These are phyloP conservation scores for Heritiera fomes DNA, from an alignment of 345 rosid species.

Conservation along the genomic window DNA sequence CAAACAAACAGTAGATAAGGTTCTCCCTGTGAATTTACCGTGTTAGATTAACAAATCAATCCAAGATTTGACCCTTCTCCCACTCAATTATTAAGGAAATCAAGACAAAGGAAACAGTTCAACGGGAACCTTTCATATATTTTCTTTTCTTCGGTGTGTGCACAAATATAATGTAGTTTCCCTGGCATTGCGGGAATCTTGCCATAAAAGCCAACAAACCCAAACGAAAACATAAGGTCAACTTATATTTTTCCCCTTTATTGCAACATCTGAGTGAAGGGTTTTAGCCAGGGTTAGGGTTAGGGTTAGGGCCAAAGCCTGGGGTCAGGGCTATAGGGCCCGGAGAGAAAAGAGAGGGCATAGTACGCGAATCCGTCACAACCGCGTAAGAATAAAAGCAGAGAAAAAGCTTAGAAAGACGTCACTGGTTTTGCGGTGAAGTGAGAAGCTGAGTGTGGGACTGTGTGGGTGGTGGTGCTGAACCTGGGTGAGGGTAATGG, in stretches of 20 bases:
- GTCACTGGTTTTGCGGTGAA: constrained; percentile 13
- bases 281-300: not conserved
- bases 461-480: not conserved
- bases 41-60: not conserved
- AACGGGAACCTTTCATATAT: not conserved
- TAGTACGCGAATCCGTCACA: constrained; percentile 30
- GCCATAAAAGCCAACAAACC: not conserved
- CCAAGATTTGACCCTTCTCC: not conserved
- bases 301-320: too few relatives aligned
- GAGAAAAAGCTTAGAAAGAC: constrained; percentile 21
- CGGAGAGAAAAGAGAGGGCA: not conserved
- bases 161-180: not conserved
- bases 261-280: constrained; percentile 6
- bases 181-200: not conserved
- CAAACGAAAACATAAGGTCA: not conserved
- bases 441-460: not conserved
- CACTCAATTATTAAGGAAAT: constrained; percentile 5
- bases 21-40: not conserved
- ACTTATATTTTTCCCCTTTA: not conserved
- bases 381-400: constrained; percentile 32
- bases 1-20: not conserved
- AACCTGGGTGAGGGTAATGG: not conserved
- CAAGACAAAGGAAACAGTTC: not conserved
- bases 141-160: not conserved
- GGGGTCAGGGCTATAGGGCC: not conserved